Evolutionary conservation across 1,284 basidiomycete species (phyloP).

Genomic region (Inonotus obliquus): DNA sequence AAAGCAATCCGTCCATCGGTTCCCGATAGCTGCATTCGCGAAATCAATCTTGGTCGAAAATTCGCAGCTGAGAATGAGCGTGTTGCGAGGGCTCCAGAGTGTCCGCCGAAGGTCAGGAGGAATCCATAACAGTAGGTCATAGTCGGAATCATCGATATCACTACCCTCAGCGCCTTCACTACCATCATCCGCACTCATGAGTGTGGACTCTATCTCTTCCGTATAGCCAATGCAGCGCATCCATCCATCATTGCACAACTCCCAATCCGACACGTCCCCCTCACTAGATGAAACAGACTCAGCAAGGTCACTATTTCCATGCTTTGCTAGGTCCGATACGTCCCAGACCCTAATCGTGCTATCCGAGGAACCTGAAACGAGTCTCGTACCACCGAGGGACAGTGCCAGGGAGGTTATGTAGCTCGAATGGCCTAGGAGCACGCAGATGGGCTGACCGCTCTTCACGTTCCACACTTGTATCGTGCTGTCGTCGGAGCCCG

Average conservation of each 20-base stretch:
- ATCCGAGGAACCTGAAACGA: slow-evolving; percentile 4
- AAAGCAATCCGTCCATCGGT: not conserved
- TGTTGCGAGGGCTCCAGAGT: slow-evolving; percentile 4
- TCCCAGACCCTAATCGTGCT: slow-evolving; percentile 1
- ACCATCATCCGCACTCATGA: no score
- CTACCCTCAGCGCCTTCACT: no score
- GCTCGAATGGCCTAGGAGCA: not conserved
- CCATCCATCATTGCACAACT: not conserved
- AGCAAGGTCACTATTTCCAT: not conserved
- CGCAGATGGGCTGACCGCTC: not conserved
- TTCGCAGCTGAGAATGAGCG: not conserved
- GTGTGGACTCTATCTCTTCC: no score
- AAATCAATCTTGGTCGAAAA: slow-evolving; percentile 1
- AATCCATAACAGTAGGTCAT: not conserved
- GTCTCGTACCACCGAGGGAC: not conserved
- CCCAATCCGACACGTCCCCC: not conserved
- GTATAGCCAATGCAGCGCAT: not conserved
- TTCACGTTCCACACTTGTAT: slow-evolving; percentile 85
- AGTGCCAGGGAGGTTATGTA: not conserved
- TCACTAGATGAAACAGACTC: not conserved
- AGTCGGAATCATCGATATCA: no score
- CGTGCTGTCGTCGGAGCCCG: slow-evolving; percentile 98
- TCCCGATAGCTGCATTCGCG: not conserved
- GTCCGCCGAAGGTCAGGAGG: not conserved
- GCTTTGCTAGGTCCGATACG: not conserved